Evolutionary conservation across 2,329 filamentous ascomycete species (phyloP).

Genomic region (Ophiocordyceps camponoti-floridani): DNA sequence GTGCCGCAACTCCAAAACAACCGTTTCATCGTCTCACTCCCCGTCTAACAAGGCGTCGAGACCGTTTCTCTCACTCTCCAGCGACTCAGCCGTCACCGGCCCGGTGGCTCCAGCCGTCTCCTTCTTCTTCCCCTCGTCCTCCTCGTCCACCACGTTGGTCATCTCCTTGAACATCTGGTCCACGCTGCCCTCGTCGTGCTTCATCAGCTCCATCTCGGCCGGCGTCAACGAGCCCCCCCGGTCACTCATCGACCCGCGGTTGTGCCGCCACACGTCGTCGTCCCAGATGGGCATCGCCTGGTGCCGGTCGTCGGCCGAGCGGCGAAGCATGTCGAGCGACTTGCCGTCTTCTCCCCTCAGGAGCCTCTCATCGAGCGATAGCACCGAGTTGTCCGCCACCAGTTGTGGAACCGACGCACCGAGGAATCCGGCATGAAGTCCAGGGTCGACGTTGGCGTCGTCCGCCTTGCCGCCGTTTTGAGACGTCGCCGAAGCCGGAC

Average conservation of each 20-base stretch:
- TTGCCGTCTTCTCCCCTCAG: constrained; percentile 29
- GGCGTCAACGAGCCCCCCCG: constrained; percentile 10
- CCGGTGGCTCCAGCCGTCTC: constrained; percentile 10
- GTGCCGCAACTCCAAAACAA: not conserved
- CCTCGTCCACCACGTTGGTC: constrained; percentile 29
- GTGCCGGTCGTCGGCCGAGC: constrained; percentile 30
- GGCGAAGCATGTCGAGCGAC: constrained; percentile 32
- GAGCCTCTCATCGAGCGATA: constrained; percentile 33
- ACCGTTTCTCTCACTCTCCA: constrained; percentile 27
- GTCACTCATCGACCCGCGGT: constrained; percentile 11
- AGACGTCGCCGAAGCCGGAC: constrained; percentile 9
- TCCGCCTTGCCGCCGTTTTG: constrained; percentile 15
- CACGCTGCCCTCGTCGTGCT: constrained; percentile 26
- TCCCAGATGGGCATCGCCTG: constrained; percentile 34
- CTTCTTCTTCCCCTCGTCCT: constrained; percentile 22
- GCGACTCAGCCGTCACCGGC: constrained; percentile 21
- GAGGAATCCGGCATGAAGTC: constrained; percentile 25
- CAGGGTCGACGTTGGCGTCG: constrained; percentile 20
- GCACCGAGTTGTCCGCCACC: constrained; percentile 17
- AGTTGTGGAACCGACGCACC: constrained; percentile 23
- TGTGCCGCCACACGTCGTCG: constrained; percentile 24
- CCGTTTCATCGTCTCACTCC: constrained; percentile 11
- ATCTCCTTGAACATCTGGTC: constrained; percentile 39
- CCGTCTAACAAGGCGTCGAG: constrained; percentile 26
- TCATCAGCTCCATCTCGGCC: constrained; percentile 12